These are phyloP conservation scores for Paramecium biaurelia DNA, from an alignment of 73 alveolate genomes.

Conservation along the genomic window DNA sequence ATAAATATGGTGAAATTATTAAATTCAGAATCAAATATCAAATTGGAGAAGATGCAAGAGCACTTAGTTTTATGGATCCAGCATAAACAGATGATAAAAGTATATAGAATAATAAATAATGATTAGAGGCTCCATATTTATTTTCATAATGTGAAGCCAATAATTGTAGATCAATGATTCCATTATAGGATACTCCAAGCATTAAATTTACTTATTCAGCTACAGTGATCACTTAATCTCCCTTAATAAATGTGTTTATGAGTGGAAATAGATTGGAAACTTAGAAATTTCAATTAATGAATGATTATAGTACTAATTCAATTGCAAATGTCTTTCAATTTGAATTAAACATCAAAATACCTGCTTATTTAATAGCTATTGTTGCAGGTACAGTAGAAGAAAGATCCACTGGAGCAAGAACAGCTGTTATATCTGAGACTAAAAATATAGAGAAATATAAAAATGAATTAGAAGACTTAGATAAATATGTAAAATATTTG, in stretches of 20 bases:
- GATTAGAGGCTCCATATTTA: conserved; percentile 74
- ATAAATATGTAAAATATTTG: conserved; percentile 72
- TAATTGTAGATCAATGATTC: conserved; percentile 90
- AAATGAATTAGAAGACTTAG: conserved; percentile 75
- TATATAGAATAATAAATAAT: not conserved
- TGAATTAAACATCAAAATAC: conserved; percentile 84
- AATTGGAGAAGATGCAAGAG: conserved; percentile 64
- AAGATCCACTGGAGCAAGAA: conserved; percentile 57
- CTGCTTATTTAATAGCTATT: conserved; percentile 89
- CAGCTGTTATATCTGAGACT: conserved; percentile 49
- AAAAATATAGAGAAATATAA: not conserved
- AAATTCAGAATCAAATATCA: not conserved
- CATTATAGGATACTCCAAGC: conserved; percentile 98
- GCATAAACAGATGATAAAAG: conserved; percentile 87
- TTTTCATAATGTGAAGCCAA: conserved; percentile 95
- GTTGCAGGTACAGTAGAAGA: conserved; percentile 88
- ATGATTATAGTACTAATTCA: not conserved
- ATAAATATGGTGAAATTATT: not conserved
- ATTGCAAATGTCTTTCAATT: conserved; percentile 67
- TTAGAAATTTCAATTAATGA: not conserved
- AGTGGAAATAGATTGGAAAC: conserved; percentile 58
- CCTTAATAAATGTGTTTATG: conserved; percentile 67
- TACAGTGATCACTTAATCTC: conserved; percentile 32
- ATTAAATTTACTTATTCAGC: conserved; percentile 86
- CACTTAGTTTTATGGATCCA: conserved; percentile 70